Base-by-base conservation (phyloP, 352 stramenopile genomes). In the Aphanomyces invadans region DNA sequence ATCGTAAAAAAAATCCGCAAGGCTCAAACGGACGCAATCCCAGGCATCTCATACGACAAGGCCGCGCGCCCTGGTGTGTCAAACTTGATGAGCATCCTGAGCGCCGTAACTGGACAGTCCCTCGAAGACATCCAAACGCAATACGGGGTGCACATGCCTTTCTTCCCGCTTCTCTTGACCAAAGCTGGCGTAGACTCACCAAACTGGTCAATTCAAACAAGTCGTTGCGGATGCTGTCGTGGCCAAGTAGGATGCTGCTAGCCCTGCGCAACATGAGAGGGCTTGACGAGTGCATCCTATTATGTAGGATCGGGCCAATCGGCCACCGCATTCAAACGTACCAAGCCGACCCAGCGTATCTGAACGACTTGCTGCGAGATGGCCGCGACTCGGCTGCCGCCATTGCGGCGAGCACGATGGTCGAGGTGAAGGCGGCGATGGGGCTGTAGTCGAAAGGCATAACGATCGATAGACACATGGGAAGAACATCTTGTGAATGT, bases 71-170 rank as follows among this genome's bases (percentile, higher is more conserved):
- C 96, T 4, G 97, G 98, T 33, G 80, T 96, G 23, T 96, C 90
- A 12, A 99, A 99, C 74, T 73, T 99, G 46, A 78, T 99, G 1
- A 97, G 92, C 25, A 94, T 98, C 32, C 72, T 82, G 25, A 88
- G 78, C 61, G 83, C 75, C 39, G 80, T 89, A 51, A 90, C 88
- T 2, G 83, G 76, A 31, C 72, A 81, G 61, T 93, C 71, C 4
- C 74, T 94, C 36, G 82, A 95, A 31, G 83, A 96, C 31, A 76
- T 92, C 15, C 78, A 81, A 31, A 36, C 57, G 10, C 70, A 92
- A 55, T 90, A 89, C 54, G 77, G 82, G 92, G 66, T 64, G 36
- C 36, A 80, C 7, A 69, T 72, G 70, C 68, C 29, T 75, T 86
- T 36, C 80, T 95, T 74, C 76, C 68, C 44, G 95, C 19, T 12